phyloP scores from a whole-genome alignment of 768 basidiomycete species.

The Paxillus rubicundulus region DNA sequence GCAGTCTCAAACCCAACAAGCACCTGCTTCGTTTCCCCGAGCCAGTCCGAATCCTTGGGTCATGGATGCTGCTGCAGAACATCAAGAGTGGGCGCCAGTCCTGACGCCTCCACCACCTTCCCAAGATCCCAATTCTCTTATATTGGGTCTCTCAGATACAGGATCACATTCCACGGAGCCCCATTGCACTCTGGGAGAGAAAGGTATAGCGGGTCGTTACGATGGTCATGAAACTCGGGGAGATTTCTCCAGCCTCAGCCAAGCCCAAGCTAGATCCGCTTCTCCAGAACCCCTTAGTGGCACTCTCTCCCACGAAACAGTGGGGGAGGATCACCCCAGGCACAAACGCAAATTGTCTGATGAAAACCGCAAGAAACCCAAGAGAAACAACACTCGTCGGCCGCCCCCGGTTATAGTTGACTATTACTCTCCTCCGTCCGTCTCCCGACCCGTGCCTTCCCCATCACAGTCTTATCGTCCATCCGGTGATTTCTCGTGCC shows the following conservation, averaged over 20 bases:
- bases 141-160: constrained; percentile 6
- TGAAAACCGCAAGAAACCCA: constrained; percentile 8
- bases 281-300: constrained; percentile 10
- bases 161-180: constrained; percentile 6
- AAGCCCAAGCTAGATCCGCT: background rate
- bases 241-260: background rate
- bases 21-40: background rate
- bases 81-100: constrained; percentile 4
- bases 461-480: constrained; percentile 2
- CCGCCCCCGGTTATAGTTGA: background rate
- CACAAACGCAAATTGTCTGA: constrained; percentile 6
- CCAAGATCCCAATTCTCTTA: constrained; percentile 10
- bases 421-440: constrained; percentile 10
- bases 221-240: background rate
- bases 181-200: background rate
- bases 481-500: constrained; percentile 6
- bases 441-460: constrained; percentile 2
- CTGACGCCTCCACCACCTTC: background rate
- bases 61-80: constrained; percentile 7
- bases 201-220: background rate
- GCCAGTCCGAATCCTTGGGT: constrained; percentile 5
- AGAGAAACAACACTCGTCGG: constrained; percentile 1
- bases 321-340: constrained; percentile 10
- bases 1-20: background rate
- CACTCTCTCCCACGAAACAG: constrained; percentile 2